A percentile compares a stretch with the other conserved stretches of the same genome.
phyloP scores from a whole-genome alignment of 1,284 basidiomycete genomes.

The Leccinum solheimii region DNA sequence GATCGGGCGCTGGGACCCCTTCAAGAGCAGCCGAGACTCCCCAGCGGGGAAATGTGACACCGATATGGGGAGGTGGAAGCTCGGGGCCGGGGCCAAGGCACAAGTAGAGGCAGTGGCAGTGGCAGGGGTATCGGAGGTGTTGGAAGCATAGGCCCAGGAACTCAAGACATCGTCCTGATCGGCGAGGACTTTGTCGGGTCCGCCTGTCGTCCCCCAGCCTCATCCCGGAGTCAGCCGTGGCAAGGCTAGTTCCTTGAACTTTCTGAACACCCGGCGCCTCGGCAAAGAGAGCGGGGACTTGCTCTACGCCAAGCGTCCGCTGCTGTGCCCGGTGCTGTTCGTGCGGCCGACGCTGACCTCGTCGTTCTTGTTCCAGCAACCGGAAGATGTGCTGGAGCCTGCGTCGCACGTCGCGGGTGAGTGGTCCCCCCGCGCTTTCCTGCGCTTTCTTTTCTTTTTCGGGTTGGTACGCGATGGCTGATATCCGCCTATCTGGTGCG shows the following conservation, averaged over 20 bases:
- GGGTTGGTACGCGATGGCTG: background rate
- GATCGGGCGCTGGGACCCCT: constrained; percentile 34
- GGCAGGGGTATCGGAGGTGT: background rate
- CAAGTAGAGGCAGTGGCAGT: background rate
- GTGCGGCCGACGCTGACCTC: constrained; percentile 58
- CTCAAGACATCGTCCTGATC: constrained; percentile 5
- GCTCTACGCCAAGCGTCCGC: constrained; percentile 57
- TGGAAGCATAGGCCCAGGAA: background rate
- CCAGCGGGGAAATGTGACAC: constrained; percentile 13
- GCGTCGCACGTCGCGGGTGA: constrained; percentile 52
- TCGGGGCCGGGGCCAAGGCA: constrained; percentile 8
- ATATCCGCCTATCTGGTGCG: background rate
- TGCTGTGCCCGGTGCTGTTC: constrained; percentile 63
- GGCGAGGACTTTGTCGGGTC: background rate
- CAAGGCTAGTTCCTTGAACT: background rate
- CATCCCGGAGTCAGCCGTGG: background rate
- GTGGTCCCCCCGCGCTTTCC: constrained; percentile 22
- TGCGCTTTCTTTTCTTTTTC: background rate
- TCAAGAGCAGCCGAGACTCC: constrained; percentile 26
- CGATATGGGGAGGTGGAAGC: constrained; percentile 22
- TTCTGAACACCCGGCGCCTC: constrained; percentile 6
- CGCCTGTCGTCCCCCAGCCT: background rate
- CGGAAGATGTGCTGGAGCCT: constrained; percentile 67
- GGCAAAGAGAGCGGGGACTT: constrained; percentile 34
- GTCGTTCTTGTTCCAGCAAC: constrained; percentile 54